Evolutionary conservation across 768 basidiomycete species (phyloP).

Genomic region (Boletus sp.): DNA sequence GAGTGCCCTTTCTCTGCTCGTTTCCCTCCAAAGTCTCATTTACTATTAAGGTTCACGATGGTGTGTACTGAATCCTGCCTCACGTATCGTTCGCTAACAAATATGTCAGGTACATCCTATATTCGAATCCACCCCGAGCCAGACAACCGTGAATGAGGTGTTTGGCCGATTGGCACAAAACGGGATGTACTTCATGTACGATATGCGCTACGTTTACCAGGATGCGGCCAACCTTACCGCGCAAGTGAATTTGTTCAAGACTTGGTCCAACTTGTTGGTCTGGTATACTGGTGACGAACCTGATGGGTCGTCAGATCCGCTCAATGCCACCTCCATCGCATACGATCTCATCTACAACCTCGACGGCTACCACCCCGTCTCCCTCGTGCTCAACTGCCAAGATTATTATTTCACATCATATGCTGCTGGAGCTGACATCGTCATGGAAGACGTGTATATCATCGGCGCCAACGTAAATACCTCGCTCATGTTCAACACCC

Average conservation of each 20-base stretch:
- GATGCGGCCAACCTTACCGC: conserved; percentile 56
- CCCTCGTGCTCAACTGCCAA: conserved; percentile 63
- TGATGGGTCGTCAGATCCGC: conserved; percentile 65
- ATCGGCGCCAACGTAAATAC: conserved; percentile 60
- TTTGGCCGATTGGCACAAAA: conserved; percentile 69
- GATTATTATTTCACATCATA: conserved; percentile 62
- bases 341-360: conserved; percentile 58
- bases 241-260: conserved; percentile 68
- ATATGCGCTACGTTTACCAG: conserved; percentile 74
- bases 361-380: conserved; percentile 67
- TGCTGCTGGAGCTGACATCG: conserved; percentile 62
- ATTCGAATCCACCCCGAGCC: conserved; percentile 59
- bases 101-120: conserved; percentile 59
- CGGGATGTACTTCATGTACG: conserved; percentile 70
- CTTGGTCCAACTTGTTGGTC: conserved; percentile 61
- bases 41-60: conserved; percentile 16
- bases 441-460: conserved; percentile 59
- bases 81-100: conserved; percentile 4
- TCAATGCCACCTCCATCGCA: conserved; percentile 49
- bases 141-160: conserved; percentile 42
- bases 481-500: conserved; percentile 57
- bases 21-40: neutral
- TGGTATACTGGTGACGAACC: conserved; percentile 78
- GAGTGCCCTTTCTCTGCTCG: conserved; percentile 1
- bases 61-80: conserved; percentile 23